phyloP scores from a whole-genome alignment of 1,284 basidiomycete genomes.

The Sporisorium exsertum region DNA sequence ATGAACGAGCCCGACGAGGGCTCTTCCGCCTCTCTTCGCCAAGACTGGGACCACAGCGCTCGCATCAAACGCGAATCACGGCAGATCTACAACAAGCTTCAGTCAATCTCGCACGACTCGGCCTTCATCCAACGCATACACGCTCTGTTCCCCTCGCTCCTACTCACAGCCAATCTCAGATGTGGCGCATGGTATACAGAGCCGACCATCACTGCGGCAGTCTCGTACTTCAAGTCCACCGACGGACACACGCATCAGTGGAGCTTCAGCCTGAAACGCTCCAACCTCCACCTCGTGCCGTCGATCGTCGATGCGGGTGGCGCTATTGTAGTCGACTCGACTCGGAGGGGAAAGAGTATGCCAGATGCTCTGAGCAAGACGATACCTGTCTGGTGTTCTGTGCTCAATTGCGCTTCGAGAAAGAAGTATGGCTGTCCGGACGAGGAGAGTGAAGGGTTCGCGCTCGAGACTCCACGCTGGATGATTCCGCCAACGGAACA shows the following conservation, averaged over 20 bases:
- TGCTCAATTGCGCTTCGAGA: slow-evolving; percentile 80
- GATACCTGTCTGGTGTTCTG: slow-evolving; percentile 93
- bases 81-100: slow-evolving; percentile 51
- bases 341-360: slow-evolving; percentile 89
- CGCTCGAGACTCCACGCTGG: slow-evolving; percentile 56
- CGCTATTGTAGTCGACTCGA: slow-evolving; percentile 89
- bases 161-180: slow-evolving; percentile 81
- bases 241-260: slow-evolving; percentile 84
- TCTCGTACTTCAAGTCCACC: slow-evolving; percentile 95
- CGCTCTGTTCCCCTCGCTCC: slow-evolving; percentile 12
- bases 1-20: neutral
- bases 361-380: slow-evolving; percentile 96
- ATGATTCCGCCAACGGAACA: slow-evolving; percentile 50
- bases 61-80: slow-evolving; percentile 44
- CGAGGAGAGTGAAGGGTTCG: slow-evolving; percentile 67
- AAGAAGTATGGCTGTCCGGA: slow-evolving; percentile 25
- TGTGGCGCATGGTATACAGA: slow-evolving; percentile 95
- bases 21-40: neutral
- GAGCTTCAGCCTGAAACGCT: slow-evolving; percentile 71
- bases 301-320: slow-evolving; percentile 78
- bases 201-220: slow-evolving; percentile 72
- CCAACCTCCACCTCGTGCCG: slow-evolving; percentile 84
- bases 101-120: slow-evolving; percentile 30
- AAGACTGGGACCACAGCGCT: slow-evolving; percentile 36
- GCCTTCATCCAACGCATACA: slow-evolving; percentile 28